phyloP scores from a whole-genome alignment of 768 basidiomycete species.

The Calocybe cyanea region DNA sequence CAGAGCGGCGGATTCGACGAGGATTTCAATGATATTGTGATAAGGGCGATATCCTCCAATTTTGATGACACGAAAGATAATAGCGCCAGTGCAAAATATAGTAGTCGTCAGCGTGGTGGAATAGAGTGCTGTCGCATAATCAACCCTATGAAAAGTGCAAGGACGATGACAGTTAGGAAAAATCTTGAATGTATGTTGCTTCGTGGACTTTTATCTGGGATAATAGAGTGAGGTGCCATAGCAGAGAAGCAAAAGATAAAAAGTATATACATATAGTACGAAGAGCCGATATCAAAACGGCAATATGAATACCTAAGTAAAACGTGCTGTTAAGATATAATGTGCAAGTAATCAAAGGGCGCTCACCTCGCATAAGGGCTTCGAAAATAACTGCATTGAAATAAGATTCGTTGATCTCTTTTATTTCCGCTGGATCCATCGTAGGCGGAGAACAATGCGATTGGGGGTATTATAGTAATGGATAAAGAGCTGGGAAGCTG shows the following conservation, averaged over 20 bases:
- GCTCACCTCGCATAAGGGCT: slow-evolving; percentile 10
- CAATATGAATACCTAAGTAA: slow-evolving; percentile 8
- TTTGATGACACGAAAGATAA: slow-evolving; percentile 8
- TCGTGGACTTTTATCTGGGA: too few species aligned
- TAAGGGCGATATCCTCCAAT: slow-evolving; percentile 7
- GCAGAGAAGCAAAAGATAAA: too few species aligned
- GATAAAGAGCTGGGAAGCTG: too few species aligned
- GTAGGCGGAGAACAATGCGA: too few species aligned
- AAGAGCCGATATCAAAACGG: slow-evolving; percentile 7
- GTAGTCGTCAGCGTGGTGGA: slow-evolving; percentile 11
- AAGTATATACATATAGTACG: slow-evolving; percentile 9
- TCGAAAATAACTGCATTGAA: slow-evolving; percentile 12
- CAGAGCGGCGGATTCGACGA: slow-evolving; percentile 9
- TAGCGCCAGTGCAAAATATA: slow-evolving; percentile 10
- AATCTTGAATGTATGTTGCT: too few species aligned
- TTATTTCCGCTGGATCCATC: neutral
- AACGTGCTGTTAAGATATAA: neutral
- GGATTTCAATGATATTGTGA: slow-evolving; percentile 9
- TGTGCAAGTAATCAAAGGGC: neutral
- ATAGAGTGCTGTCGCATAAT: slow-evolving; percentile 14
- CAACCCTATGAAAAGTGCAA: slow-evolving; percentile 8
- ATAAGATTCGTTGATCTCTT: slow-evolving; percentile 9
- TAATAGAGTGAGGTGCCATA: too few species aligned
- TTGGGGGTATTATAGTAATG: too few species aligned
- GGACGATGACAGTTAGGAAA: too few species aligned